phyloP scores from a whole-genome alignment of 768 basidiomycete species.

The Boletus sensibilis region DNA sequence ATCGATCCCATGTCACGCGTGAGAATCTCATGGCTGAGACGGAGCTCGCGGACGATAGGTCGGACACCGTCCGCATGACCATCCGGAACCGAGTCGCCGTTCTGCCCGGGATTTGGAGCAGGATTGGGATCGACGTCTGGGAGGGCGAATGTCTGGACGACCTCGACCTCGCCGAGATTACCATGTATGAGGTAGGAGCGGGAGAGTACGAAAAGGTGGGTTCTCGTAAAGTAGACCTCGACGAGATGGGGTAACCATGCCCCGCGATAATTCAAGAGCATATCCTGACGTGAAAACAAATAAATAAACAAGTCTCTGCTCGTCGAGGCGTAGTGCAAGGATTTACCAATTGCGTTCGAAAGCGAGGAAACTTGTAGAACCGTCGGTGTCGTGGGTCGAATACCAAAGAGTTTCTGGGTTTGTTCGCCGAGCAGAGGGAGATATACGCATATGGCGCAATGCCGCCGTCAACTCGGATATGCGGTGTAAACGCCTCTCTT shows the following conservation, averaged over 20 bases:
- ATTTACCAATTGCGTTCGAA: constrained; percentile 15
- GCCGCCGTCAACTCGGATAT: constrained; percentile 8
- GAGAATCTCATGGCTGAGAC: constrained; percentile 21
- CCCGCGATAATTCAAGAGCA: constrained; percentile 17
- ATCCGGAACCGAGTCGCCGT: not conserved
- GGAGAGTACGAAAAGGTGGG: constrained; percentile 18
- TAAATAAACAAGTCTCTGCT: not conserved
- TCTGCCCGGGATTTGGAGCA: not conserved
- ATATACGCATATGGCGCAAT: constrained; percentile 16
- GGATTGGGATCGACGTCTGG: constrained; percentile 7
- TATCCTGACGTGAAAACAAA: constrained; percentile 1
- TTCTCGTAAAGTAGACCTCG: constrained; percentile 14
- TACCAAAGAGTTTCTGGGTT: constrained; percentile 14
- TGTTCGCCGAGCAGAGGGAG: constrained; percentile 9
- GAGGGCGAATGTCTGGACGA: constrained; percentile 22
- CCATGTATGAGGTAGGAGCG: constrained; percentile 15
- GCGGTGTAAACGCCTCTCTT: constrained; percentile 13
- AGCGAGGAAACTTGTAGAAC: constrained; percentile 24
- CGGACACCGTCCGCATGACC: not conserved
- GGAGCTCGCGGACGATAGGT: constrained; percentile 10
- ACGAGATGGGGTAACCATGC: constrained; percentile 22
- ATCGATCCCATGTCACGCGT: constrained; percentile 6
- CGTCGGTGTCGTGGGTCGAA: constrained; percentile 14
- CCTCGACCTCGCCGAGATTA: constrained; percentile 7
- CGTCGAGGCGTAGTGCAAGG: not conserved